Conservation (phyloP, 805 yeast genomes). For the Candida methanosorbosa region DNA sequence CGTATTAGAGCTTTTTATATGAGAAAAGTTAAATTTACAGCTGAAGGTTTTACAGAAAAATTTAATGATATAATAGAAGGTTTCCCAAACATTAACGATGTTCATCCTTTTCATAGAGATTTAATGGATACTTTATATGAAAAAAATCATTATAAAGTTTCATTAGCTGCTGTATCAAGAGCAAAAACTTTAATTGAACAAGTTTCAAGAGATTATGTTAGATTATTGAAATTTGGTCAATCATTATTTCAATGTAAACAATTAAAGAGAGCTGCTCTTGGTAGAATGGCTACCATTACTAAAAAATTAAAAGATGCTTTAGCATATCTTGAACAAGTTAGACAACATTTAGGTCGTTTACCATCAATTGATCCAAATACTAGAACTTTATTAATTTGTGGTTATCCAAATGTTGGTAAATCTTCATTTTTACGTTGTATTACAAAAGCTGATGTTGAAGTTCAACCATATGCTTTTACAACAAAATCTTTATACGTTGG, state of each 20-base stretch:
- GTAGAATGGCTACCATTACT: slow-evolving; percentile 98
- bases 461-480: slow-evolving; percentile 98
- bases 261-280: slow-evolving; percentile 95
- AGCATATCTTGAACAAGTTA: slow-evolving; percentile 90
- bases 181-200: slow-evolving; percentile 94
- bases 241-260: slow-evolving; percentile 98
- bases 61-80: slow-evolving; percentile 77
- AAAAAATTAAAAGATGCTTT: slow-evolving; percentile 94
- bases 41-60: slow-evolving; percentile 94
- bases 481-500: slow-evolving; percentile 97
- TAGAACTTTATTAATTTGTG: slow-evolving; percentile 93
- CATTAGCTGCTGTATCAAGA: slow-evolving; percentile 87
- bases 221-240: slow-evolving; percentile 94
- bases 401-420: slow-evolving; percentile 98
- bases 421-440: slow-evolving; percentile 88
- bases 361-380: slow-evolving; percentile 99
- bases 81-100: slow-evolving; percentile 94
- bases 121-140: slow-evolving; percentile 96
- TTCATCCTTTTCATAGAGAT: slow-evolving; percentile 98
- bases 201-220: slow-evolving; percentile 89
- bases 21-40: slow-evolving; percentile 95
- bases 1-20: slow-evolving; percentile 96
- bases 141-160: slow-evolving; percentile 95
- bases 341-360: slow-evolving; percentile 98
- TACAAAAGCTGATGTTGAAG: slow-evolving; percentile 98